Percentiles rank a stretch among this genome's conserved stretches.
Evolutionary conservation across 2,329 filamentous ascomycete genomes (phyloP).

Genomic region (Fulvia fulva): DNA sequence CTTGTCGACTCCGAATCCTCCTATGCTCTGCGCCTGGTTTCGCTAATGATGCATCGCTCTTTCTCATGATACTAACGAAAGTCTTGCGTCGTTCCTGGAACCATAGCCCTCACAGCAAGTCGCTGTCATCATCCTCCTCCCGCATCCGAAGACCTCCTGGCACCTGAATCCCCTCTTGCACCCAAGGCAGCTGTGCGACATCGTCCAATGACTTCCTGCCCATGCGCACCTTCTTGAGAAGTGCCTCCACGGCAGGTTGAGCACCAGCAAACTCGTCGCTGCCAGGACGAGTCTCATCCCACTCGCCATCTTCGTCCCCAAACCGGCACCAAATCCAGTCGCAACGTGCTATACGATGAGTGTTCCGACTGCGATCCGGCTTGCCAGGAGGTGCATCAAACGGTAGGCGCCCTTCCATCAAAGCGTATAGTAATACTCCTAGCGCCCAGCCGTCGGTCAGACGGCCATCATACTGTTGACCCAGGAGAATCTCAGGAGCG

Average conservation of each 20-base stretch:
- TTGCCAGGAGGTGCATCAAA: slow-evolving; percentile 86
- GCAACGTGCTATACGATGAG: slow-evolving; percentile 88
- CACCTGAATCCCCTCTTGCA: slow-evolving; percentile 67
- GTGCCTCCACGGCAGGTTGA: slow-evolving; percentile 73
- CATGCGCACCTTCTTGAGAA: slow-evolving; percentile 77
- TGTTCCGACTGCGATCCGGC: slow-evolving; percentile 66
- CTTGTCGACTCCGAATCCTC: neutral
- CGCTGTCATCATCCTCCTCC: slow-evolving; percentile 45
- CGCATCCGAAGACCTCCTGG: slow-evolving; percentile 54
- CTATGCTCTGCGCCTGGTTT: neutral
- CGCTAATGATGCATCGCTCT: neutral
- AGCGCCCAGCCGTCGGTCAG: slow-evolving; percentile 92
- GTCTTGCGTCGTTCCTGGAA: neutral
- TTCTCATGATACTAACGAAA: neutral
- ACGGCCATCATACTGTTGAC: slow-evolving; percentile 88
- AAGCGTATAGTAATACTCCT: slow-evolving; percentile 85
- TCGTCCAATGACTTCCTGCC: slow-evolving; percentile 69
- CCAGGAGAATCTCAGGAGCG: slow-evolving; percentile 92
- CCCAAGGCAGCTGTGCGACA: slow-evolving; percentile 71
- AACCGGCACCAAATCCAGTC: slow-evolving; percentile 95
- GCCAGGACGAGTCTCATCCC: slow-evolving; percentile 61
- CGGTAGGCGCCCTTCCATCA: slow-evolving; percentile 87
- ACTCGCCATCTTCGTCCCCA: slow-evolving; percentile 78
- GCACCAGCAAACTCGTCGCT: slow-evolving; percentile 68
- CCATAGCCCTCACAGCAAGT: slow-evolving; percentile 6